These are phyloP conservation scores for Talaromyces islandicus DNA, from an alignment of 2,329 filamentous ascomycete genomes.

Conservation along the genomic window DNA sequence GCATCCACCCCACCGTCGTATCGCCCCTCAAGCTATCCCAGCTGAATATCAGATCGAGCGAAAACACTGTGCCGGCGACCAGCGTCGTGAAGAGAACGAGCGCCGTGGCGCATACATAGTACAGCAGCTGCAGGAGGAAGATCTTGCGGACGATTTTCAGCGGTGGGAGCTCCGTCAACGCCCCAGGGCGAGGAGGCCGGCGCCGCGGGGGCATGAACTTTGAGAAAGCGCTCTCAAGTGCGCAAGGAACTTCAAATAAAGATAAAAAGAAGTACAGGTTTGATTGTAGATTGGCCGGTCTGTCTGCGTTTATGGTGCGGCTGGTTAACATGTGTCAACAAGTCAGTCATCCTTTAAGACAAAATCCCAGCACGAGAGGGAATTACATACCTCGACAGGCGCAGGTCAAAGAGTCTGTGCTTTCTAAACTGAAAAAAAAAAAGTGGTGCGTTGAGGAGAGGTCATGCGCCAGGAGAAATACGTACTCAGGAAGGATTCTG, in stretches of 20 bases:
- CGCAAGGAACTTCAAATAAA: background rate
- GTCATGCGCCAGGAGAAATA: background rate
- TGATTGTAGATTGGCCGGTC: background rate
- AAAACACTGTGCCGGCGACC: slow-evolving; percentile 57
- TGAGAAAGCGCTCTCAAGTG: background rate
- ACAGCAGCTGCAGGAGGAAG: slow-evolving; percentile 56
- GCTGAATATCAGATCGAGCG: slow-evolving; percentile 54
- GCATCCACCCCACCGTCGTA: slow-evolving; percentile 64
- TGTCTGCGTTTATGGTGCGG: background rate
- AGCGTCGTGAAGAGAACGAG: slow-evolving; percentile 64
- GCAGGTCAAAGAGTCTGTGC: background rate
- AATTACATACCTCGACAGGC: background rate
- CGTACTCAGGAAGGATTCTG: background rate
- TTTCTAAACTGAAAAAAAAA: background rate
- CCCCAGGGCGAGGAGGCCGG: slow-evolving; percentile 59
- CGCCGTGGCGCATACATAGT: slow-evolving; percentile 56
- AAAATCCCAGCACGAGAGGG: background rate
- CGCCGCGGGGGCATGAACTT: slow-evolving; percentile 42
- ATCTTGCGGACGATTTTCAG: slow-evolving; percentile 64
- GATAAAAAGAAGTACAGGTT: background rate
- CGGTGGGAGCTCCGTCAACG: slow-evolving; percentile 61
- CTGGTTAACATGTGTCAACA: background rate
- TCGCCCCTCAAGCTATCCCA: slow-evolving; percentile 62
- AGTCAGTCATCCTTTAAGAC: too few relatives aligned
- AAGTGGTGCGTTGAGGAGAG: background rate